Conservation (phyloP, 2,329 filamentous ascomycete species). For the Scytalidium sp. region DNA sequence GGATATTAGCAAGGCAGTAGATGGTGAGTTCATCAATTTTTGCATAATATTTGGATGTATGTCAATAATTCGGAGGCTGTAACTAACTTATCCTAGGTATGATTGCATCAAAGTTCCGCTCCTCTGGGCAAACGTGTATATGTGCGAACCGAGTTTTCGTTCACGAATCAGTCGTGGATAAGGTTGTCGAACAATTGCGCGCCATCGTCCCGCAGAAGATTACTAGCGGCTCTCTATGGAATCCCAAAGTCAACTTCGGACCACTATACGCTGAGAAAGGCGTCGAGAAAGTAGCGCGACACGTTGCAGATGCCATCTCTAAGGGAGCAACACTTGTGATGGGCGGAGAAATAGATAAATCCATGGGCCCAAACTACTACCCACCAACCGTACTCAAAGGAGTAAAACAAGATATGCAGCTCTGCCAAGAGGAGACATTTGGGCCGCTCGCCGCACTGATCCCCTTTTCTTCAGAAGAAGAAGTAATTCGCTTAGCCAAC, state of each 20-base stretch:
- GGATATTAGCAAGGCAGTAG: constrained; percentile 44
- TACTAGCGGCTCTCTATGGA: constrained; percentile 55
- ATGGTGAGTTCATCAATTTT: no score
- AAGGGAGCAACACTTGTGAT: constrained; percentile 57
- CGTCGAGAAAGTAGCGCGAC: constrained; percentile 49
- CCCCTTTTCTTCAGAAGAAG: constrained; percentile 65
- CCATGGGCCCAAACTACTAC: constrained; percentile 64
- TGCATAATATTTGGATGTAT: no score
- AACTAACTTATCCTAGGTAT: constrained; percentile 50
- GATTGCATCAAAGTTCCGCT: constrained; percentile 39
- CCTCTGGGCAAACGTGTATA: constrained; percentile 59
- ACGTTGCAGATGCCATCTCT: constrained; percentile 58
- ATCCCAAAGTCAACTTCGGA: constrained; percentile 51
- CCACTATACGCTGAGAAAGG: constrained; percentile 51
- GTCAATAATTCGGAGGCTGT: no score
- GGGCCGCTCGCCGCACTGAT: constrained; percentile 69
- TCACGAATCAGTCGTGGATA: constrained; percentile 57
- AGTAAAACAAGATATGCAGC: constrained; percentile 63
- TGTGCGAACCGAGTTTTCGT: constrained; percentile 61
- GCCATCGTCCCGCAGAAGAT: constrained; percentile 46
- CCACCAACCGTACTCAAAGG: constrained; percentile 65
- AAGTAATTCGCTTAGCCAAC: constrained; percentile 67
- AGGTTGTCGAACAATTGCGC: constrained; percentile 49
- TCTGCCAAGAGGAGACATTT: constrained; percentile 69
- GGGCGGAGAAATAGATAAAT: constrained; percentile 48